Conservation (phyloP, 2,329 filamentous ascomycete species). For the Plenodomus biglobosus region DNA sequence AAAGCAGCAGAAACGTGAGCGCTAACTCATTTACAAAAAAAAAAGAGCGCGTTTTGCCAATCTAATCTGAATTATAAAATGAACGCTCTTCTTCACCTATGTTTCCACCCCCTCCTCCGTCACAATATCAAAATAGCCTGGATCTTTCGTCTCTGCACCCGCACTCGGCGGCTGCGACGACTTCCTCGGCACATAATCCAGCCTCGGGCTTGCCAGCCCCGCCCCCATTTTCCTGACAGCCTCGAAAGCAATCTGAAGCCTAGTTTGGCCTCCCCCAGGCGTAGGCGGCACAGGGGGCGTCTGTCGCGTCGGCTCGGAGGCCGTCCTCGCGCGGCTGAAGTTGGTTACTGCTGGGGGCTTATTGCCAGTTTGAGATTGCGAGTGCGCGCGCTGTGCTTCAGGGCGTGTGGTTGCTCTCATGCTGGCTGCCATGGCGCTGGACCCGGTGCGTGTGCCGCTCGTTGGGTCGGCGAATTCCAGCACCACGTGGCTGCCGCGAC, state of each 20-base stretch:
- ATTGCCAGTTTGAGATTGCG: not conserved
- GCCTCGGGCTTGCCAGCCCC: constrained; percentile 22
- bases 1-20: too few species aligned
- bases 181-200: constrained; percentile 9
- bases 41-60: not conserved
- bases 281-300: not conserved
- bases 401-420: not conserved
- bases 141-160: not conserved
- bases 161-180: not conserved
- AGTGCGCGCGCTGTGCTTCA: not conserved
- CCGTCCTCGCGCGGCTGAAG: not conserved
- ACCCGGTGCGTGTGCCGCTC: not conserved
- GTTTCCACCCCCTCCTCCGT: constrained; percentile 1
- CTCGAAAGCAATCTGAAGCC: constrained; percentile 30
- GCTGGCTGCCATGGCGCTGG: not conserved
- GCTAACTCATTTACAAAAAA: not conserved
- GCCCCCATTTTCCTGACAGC: constrained; percentile 30
- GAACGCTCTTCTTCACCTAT: not conserved
- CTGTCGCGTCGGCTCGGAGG: not conserved
- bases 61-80: not conserved
- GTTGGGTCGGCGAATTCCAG: not conserved
- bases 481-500: not conserved
- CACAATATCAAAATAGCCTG: constrained; percentile 30
- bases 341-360: not conserved
- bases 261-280: constrained; percentile 12